Evolutionary conservation across 805 yeast genomes (phyloP), one percentile per base, ranked within the genome.

Genomic region (Pichia cabralensis): DNA sequence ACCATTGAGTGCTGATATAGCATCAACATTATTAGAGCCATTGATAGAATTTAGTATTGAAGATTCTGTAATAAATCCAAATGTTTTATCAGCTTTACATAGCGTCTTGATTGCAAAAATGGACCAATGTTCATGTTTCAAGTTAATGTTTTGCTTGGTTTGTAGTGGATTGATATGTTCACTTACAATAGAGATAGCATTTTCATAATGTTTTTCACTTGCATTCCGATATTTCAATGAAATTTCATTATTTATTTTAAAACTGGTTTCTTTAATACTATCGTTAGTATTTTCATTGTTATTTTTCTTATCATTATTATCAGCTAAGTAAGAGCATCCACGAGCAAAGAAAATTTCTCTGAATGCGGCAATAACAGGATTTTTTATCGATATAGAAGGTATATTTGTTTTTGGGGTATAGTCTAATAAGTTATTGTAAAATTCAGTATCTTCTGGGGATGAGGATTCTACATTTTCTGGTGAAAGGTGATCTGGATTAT

Each of bases 101-200:
- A 67, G 40, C 28, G 58, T 40, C 32, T 62, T 61, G n/a, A 61
- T 57, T 3, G 67, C 62, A n/a, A 62, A 60, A 22, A 61, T 44
- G 3, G 63, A 40, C 74, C 72, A 67, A 22, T 26, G 26, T 16
- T 32, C 39, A 28, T 26, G 19, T 13, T 13, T 23, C 14, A 5
- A 22, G 4, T 22, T 22, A 7, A 22, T 12, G 13, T 13, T 12
- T 10, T 22, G 13, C 6, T 22, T 22, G 13, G 13, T 18, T 26
- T n/a, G 22, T 24, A n/a, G n/a, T n/a, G n/a, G n/a, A n/a, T 4
- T 16, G 13, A 38, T 32, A 26, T 22, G 15, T 5, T 29, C 31
- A 7, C 43, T 35, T 7, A 60, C 43, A 17, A 58, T 33, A 9
- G 39, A 21, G 13, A 43, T 35, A 3, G 60, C 46, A 8, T 48